These are phyloP conservation scores for Diaporthe amygdali DNA, from an alignment of 2,329 filamentous ascomycete genomes.

Conservation along the genomic window DNA sequence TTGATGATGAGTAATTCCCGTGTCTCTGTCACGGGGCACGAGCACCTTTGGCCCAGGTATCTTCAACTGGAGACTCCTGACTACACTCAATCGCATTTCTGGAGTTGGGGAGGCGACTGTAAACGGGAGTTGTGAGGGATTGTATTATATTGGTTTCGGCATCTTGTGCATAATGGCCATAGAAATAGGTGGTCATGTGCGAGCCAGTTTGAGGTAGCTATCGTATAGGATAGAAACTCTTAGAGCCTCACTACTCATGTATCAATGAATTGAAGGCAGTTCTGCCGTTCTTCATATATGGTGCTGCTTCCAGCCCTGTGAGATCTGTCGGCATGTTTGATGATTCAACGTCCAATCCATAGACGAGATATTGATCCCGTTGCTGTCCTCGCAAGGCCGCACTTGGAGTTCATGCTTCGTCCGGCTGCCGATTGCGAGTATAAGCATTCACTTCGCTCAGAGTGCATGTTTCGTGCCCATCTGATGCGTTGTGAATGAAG, in stretches of 20 bases:
- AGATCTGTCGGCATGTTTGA: background rate
- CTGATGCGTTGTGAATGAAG: too few species aligned
- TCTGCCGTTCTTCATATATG: background rate
- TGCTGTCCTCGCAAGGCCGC: background rate
- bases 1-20: conserved; percentile 37
- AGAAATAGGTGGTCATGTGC: background rate
- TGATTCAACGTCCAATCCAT: background rate
- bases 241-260: conserved; percentile 16
- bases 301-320: too few species aligned
- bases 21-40: background rate
- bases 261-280: background rate
- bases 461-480: background rate
- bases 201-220: background rate
- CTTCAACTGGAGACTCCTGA: background rate
- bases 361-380: too few species aligned
- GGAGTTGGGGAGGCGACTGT: background rate
- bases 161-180: background rate
- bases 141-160: background rate
- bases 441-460: background rate
- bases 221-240: conserved; percentile 17
- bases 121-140: background rate
- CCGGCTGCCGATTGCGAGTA: background rate
- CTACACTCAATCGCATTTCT: background rate
- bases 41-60: background rate
- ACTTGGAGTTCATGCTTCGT: background rate